Conservation (phyloP, 2,329 filamentous ascomycete genomes). For the Hortaea sp. region DNA sequence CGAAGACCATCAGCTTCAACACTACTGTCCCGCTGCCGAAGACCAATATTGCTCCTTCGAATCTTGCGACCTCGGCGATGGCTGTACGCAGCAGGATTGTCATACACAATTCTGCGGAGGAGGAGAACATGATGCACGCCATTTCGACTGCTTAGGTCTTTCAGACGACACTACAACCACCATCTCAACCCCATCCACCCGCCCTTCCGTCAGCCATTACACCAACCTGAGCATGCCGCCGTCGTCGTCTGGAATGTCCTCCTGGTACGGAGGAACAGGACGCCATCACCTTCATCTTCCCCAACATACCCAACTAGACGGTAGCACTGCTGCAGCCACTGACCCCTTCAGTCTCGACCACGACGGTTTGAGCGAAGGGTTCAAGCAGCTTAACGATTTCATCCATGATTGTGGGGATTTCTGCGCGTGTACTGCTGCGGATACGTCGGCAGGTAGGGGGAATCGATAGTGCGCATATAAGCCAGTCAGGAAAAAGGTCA, state of each 20-base stretch:
- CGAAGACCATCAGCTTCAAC: not conserved
- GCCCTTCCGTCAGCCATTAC: too few species aligned
- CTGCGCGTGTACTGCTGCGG: not conserved
- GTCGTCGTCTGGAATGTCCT: too few species aligned
- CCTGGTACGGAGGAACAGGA: too few species aligned
- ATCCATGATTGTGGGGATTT: constrained; percentile 2
- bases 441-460: too few species aligned
- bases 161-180: not conserved
- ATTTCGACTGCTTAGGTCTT: constrained; percentile 1
- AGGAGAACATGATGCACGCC: not conserved
- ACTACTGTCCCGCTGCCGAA: not conserved
- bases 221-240: too few species aligned
- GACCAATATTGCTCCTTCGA: not conserved
- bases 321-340: not conserved
- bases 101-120: not conserved
- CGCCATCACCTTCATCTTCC: too few species aligned
- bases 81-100: not conserved
- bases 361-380: constrained; percentile 8
- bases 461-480: too few species aligned
- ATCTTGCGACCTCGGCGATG: not conserved
- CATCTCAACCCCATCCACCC: not conserved
- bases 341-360: not conserved
- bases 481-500: too few species aligned
- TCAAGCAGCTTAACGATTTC: constrained; percentile 6
- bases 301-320: too few species aligned